Evolutionary conservation across 2,329 filamentous ascomycete genomes (phyloP).

Genomic region (Cladorrhinum sp.): DNA sequence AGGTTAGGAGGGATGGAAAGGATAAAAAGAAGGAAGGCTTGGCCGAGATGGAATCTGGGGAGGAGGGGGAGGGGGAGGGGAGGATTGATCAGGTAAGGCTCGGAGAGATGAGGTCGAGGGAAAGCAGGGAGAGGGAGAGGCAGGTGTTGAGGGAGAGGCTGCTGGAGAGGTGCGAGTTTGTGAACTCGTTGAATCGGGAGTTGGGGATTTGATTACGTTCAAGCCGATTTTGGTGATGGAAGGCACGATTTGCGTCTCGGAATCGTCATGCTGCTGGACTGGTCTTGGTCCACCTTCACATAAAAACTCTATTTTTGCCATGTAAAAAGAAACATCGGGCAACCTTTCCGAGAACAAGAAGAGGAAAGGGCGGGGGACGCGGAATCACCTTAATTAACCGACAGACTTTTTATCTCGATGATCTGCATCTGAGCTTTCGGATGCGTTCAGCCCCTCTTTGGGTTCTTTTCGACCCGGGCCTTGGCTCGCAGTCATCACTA

Average conservation of each 20-base stretch:
- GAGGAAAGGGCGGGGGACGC: too few relatives aligned
- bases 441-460: neutral
- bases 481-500: neutral
- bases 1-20: neutral
- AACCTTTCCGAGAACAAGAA: too few relatives aligned
- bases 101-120: slow-evolving; percentile 18
- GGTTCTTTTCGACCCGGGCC: neutral
- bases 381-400: too few relatives aligned
- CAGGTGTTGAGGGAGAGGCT: slow-evolving; percentile 23
- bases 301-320: too few relatives aligned
- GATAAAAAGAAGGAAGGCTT: neutral
- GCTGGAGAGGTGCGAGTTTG: slow-evolving; percentile 24
- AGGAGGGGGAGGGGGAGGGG: too few relatives aligned
- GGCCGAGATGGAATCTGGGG: slow-evolving; percentile 15
- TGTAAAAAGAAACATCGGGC: neutral
- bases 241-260: neutral
- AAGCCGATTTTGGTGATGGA: neutral
- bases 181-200: slow-evolving; percentile 25
- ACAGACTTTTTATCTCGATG: neutral
- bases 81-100: slow-evolving; percentile 7
- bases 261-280: too few relatives aligned
- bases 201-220: slow-evolving; percentile 22
- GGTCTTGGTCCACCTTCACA: too few relatives aligned
- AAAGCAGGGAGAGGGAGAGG: slow-evolving; percentile 9
- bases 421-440: too few relatives aligned